Evolutionary conservation across 768 basidiomycete genomes (phyloP).

Genomic region (Mycena pura): DNA sequence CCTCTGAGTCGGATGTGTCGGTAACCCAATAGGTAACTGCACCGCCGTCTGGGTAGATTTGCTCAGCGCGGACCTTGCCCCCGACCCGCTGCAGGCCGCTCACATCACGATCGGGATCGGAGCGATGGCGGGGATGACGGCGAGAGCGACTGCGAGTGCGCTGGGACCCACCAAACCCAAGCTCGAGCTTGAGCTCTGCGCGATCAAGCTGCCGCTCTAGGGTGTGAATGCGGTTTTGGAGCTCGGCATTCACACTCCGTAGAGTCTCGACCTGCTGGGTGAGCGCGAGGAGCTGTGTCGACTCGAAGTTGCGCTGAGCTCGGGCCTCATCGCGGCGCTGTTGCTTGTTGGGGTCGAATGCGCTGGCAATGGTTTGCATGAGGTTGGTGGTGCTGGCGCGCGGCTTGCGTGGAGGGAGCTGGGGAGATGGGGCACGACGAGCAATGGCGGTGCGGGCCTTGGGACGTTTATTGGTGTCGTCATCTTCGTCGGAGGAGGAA

Average conservation of each 20-base stretch:
- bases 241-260: not conserved
- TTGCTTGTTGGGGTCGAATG: not conserved
- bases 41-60: constrained; percentile 5
- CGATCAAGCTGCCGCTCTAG: constrained; percentile 18
- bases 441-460: not conserved
- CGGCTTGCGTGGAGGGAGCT: not conserved
- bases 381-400: not conserved
- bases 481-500: not conserved
- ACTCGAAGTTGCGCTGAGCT: not conserved
- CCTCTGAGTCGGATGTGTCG: not conserved
- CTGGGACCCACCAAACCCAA: not conserved
- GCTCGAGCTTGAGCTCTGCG: constrained; percentile 15
- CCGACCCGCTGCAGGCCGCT: not conserved
- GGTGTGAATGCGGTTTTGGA: not conserved
- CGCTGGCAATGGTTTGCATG: not conserved
- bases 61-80: constrained; percentile 3
- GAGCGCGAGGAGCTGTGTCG: not conserved
- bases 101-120: no score
- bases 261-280: constrained; percentile 9
- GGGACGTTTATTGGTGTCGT: not conserved
- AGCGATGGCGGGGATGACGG: no score
- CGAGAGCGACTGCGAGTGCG: not conserved
- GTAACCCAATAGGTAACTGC: not conserved
- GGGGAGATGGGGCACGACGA: not conserved
- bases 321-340: not conserved